Percentiles rank a stretch among this genome's conserved stretches.
Evolutionary conservation across 139 green algal species (phyloP).

Genomic region (Marvania coccoides): DNA sequence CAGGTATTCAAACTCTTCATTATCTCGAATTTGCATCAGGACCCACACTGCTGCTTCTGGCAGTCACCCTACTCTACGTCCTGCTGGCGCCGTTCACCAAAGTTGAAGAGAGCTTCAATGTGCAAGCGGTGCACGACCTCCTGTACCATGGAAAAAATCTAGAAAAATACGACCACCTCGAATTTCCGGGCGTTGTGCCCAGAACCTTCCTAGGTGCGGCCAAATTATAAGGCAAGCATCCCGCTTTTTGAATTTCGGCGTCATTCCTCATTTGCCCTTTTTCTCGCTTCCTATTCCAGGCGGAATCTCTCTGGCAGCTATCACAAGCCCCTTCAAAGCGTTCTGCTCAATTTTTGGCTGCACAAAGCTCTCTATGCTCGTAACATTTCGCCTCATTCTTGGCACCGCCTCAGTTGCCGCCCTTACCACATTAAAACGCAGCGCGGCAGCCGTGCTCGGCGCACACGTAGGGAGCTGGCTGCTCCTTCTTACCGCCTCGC

Average conservation of each 20-base stretch:
- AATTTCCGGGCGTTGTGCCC: slow-evolving; percentile 80
- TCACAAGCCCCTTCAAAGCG: background rate
- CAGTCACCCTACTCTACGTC: no score
- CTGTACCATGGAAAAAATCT: slow-evolving; percentile 47
- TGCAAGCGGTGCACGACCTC: slow-evolving; percentile 69
- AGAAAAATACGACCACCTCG: slow-evolving; percentile 59
- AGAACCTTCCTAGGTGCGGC: slow-evolving; percentile 63
- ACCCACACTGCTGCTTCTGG: no score
- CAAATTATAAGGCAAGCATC: no score
- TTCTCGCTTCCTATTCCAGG: no score
- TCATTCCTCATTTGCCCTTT: no score
- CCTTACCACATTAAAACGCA: slow-evolving; percentile 15
- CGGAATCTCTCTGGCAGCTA: background rate
- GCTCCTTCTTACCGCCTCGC: slow-evolving; percentile 31
- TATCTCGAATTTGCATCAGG: no score
- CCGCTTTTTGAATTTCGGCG: no score
- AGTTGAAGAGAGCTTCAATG: slow-evolving; percentile 83
- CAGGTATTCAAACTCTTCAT: no score
- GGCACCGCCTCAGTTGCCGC: slow-evolving; percentile 9
- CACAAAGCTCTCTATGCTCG: background rate
- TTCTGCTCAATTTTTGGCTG: background rate
- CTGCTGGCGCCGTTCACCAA: slow-evolving; percentile 61
- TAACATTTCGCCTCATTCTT: background rate
- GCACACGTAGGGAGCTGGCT: slow-evolving; percentile 9
- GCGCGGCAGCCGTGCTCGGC: slow-evolving; percentile 10